Conservation (phyloP, 306 rosid species). For the Calophaca sinica region DNA sequence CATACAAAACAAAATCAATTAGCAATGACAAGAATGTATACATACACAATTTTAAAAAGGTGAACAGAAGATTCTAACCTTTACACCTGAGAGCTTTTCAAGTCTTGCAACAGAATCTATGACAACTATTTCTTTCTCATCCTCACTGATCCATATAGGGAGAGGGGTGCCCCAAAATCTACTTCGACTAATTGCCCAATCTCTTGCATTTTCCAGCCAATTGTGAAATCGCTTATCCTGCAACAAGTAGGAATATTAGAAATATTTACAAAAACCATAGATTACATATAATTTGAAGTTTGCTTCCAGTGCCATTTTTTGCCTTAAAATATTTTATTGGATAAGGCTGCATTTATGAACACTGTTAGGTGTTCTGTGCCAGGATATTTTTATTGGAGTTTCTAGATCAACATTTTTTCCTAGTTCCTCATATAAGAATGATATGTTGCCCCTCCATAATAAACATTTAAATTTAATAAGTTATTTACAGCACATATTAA, state of each 20-base stretch:
- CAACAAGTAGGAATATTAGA: conserved; percentile 23
- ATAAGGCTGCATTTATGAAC: conserved; percentile 4
- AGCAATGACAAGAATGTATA: conserved; percentile 16
- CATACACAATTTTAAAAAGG: conserved; percentile 6
- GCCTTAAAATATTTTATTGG: not conserved
- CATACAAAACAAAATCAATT: conserved; percentile 29
- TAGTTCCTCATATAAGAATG: not conserved
- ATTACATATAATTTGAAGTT: not conserved
- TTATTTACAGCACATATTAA: conserved; percentile 12
- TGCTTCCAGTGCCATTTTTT: not conserved
- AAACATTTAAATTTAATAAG: conserved; percentile 1
- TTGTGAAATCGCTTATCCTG: conserved; percentile 97
- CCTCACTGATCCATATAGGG: conserved; percentile 94
- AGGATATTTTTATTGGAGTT: conserved; percentile 7
- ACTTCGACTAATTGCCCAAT: conserved; percentile 98
- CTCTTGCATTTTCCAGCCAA: conserved; percentile 99
- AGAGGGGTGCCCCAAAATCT: conserved; percentile 99
- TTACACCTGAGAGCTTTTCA: conserved; percentile 82
- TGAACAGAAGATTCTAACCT: conserved; percentile 62
- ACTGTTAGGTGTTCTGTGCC: not conserved
- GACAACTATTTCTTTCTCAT: conserved; percentile 76
- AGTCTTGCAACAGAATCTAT: conserved; percentile 90
- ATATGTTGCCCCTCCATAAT: not conserved
- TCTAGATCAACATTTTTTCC: conserved; percentile 23
- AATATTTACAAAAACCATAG: conserved; percentile 31